These are phyloP conservation scores for Logfia minima DNA, from an alignment of 129 eudicot genomes.

Conservation along the genomic window DNA sequence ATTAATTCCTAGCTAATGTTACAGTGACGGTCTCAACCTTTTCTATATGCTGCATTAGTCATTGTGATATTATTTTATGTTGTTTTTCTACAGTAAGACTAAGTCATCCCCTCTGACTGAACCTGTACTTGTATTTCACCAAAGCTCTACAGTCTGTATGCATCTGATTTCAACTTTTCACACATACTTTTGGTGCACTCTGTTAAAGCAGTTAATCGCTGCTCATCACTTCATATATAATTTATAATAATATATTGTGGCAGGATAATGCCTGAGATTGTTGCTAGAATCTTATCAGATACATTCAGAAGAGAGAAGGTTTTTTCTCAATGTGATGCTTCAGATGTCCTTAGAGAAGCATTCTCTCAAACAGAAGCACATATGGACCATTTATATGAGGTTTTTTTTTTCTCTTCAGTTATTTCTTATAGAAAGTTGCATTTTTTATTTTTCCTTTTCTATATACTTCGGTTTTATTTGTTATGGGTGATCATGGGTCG, in stretches of 20 bases:
- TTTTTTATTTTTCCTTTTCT: neutral
- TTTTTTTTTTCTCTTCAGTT: conserved; percentile 20
- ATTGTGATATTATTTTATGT: neutral
- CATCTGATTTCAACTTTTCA: neutral
- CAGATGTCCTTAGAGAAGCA: conserved; percentile 92
- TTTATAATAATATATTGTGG: conserved; percentile 13
- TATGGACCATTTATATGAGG: conserved; percentile 82
- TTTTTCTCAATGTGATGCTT: conserved; percentile 70
- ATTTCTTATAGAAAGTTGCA: neutral
- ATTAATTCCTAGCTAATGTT: neutral
- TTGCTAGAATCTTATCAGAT: conserved; percentile 69
- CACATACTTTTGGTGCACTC: neutral
- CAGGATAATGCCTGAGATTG: conserved; percentile 80
- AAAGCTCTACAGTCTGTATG: neutral
- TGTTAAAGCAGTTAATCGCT: neutral
- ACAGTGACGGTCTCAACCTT: neutral
- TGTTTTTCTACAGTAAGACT: neutral
- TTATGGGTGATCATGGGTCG: too few species aligned
- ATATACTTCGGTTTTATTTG: neutral
- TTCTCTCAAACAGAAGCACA: conserved; percentile 73
- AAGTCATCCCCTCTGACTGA: conserved; percentile 7
- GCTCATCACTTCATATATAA: neutral
- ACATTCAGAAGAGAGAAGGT: conserved; percentile 58
- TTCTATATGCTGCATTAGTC: neutral
- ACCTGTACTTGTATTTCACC: neutral